Percentiles rank a stretch among this genome's conserved stretches.
phyloP scores from a whole-genome alignment of 208 protist species.

The Leishmania martiniquensis region DNA sequence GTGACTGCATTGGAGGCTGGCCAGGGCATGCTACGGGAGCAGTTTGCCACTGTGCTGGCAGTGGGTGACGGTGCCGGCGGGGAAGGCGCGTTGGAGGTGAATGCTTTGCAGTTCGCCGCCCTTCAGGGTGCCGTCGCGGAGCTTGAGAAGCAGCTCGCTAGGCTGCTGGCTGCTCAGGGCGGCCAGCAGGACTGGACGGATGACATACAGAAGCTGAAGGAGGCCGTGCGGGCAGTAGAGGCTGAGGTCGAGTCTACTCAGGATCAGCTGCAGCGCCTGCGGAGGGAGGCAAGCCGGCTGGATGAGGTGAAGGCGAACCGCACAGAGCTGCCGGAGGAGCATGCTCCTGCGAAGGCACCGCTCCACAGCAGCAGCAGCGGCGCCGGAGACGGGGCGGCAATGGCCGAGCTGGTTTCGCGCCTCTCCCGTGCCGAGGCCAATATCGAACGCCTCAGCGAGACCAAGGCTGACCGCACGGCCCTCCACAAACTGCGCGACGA shows the following conservation, averaged over 20 bases:
- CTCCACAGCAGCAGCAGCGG: constrained; percentile 14
- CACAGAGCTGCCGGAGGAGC: constrained; percentile 20
- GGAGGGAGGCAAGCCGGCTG: constrained; percentile 38
- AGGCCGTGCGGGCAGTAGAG: constrained; percentile 43
- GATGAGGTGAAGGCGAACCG: constrained; percentile 65
- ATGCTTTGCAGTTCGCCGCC: constrained; percentile 52
- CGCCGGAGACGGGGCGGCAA: constrained; percentile 15
- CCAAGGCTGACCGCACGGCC: constrained; percentile 69
- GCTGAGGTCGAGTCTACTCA: constrained; percentile 32
- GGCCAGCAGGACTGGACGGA: constrained; percentile 52
- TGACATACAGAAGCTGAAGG: constrained; percentile 44
- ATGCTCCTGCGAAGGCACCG: constrained; percentile 2
- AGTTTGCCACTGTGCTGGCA: constrained; percentile 28
- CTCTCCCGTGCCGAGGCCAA: constrained; percentile 34
- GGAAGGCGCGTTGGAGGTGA: constrained; percentile 35
- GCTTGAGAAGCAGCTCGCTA: constrained; percentile 75
- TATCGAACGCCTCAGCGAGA: constrained; percentile 48
- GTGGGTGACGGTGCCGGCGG: constrained; percentile 6
- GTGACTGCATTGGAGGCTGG: constrained; percentile 39
- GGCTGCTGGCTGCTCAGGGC: constrained; percentile 36
- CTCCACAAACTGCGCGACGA: constrained; percentile 82
- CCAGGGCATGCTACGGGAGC: constrained; percentile 32
- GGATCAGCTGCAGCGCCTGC: constrained; percentile 24
- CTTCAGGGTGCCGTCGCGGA: constrained; percentile 48
- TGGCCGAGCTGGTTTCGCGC: constrained; percentile 42